These are phyloP conservation scores for Fusarium verrucosum DNA, from an alignment of 2,329 filamentous ascomycete species.

Conservation along the genomic window DNA sequence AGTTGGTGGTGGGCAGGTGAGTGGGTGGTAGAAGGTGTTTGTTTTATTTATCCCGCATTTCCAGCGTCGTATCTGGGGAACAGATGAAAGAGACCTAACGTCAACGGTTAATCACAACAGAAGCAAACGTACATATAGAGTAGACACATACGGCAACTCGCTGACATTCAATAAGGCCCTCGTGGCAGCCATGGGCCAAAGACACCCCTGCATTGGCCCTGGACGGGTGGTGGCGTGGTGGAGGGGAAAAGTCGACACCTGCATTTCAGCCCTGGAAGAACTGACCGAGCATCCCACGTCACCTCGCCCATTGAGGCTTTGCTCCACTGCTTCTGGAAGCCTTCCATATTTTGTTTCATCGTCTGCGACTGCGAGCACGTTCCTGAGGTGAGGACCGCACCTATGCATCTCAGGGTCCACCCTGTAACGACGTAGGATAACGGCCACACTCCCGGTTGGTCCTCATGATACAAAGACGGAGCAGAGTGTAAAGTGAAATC, in stretches of 20 bases:
- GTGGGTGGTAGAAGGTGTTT: background rate
- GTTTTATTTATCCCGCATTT: constrained; percentile 7
- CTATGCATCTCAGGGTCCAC: constrained; percentile 27
- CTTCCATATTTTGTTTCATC: constrained; percentile 44
- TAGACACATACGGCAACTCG: background rate
- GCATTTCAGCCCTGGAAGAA: constrained; percentile 38
- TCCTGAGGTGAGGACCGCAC: constrained; percentile 19
- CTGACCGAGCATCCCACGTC: constrained; percentile 23
- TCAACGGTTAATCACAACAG: constrained; percentile 38
- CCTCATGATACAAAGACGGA: constrained; percentile 26
- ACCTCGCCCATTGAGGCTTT: constrained; percentile 1
- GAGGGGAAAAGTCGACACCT: constrained; percentile 11
- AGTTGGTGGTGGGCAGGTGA: constrained; percentile 1
- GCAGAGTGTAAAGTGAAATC: background rate
- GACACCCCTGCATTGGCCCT: constrained; percentile 39
- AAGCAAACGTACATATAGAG: constrained; percentile 41
- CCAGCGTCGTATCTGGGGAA: constrained; percentile 34
- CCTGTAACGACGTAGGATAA: constrained; percentile 29
- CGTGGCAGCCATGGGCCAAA: constrained; percentile 44
- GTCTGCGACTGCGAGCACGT: constrained; percentile 36
- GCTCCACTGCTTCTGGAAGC: constrained; percentile 41
- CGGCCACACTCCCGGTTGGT: constrained; percentile 36
- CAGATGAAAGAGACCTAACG: constrained; percentile 26
- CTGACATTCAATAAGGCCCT: constrained; percentile 35
- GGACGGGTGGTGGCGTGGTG: constrained; percentile 17